Evolutionary conservation across 2,329 filamentous ascomycete species (phyloP).

Genomic region (Zasmidium angulare): DNA sequence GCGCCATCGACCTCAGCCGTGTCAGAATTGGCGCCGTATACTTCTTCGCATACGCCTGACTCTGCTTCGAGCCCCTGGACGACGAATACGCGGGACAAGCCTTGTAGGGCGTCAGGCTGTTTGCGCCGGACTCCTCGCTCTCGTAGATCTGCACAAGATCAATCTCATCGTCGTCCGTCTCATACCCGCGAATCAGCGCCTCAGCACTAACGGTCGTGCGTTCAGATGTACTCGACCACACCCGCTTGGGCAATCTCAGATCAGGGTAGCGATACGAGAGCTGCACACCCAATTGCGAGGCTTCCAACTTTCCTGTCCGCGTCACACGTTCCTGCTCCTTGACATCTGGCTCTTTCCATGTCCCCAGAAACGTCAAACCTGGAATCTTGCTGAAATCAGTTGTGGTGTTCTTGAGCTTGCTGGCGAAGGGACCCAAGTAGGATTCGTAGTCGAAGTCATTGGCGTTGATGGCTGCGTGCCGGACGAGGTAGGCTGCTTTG

Average conservation of each 20-base stretch:
- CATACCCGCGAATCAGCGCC: conserved; percentile 58
- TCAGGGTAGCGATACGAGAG: conserved; percentile 59
- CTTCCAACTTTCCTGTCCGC: conserved; percentile 60
- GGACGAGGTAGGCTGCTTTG: conserved; percentile 49
- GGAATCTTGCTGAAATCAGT: conserved; percentile 60
- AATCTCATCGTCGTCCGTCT: conserved; percentile 54
- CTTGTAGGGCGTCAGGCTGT: conserved; percentile 64
- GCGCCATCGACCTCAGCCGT: conserved; percentile 54
- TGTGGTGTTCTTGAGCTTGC: conserved; percentile 60
- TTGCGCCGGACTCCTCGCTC: conserved; percentile 57
- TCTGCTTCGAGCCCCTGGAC: conserved; percentile 57
- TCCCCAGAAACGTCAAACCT: conserved; percentile 55
- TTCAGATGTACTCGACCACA: conserved; percentile 65
- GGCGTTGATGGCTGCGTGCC: conserved; percentile 53
- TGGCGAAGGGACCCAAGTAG: conserved; percentile 52
- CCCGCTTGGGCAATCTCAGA: conserved; percentile 53
- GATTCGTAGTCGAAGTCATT: conserved; percentile 55
- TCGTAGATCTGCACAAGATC: conserved; percentile 58
- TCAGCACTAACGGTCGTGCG: conserved; percentile 60
- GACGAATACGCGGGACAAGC: conserved; percentile 63
- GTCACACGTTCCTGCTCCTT: conserved; percentile 60
- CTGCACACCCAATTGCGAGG: conserved; percentile 59
- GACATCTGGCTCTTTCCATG: conserved; percentile 57
- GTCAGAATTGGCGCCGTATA: conserved; percentile 63
- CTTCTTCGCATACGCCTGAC: conserved; percentile 38